These are phyloP conservation scores for Tylopilus vinaceipallidus DNA, from an alignment of 768 basidiomycete species.

Conservation along the genomic window DNA sequence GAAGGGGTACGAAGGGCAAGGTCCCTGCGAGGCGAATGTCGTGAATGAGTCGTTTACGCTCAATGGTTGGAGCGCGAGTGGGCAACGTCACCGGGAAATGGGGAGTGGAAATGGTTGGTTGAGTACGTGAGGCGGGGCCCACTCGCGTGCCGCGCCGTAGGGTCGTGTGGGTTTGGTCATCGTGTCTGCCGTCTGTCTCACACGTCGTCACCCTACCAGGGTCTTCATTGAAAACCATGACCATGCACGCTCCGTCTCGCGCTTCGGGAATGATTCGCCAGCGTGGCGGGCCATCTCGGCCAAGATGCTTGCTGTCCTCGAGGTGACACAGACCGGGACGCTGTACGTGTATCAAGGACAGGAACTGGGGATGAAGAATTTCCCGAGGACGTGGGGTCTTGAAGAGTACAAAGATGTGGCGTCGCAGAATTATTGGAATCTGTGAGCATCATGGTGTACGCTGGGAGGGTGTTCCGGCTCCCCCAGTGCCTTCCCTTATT, in stretches of 20 bases:
- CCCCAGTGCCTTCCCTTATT: no score
- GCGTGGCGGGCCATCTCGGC: conserved; percentile 57
- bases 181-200: conserved; percentile 14
- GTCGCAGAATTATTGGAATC: conserved; percentile 55
- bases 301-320: conserved; percentile 62
- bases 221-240: conserved; percentile 73
- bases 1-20: conserved; percentile 3
- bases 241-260: conserved; percentile 59
- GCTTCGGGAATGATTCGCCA: conserved; percentile 60
- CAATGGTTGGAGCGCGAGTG: not conserved
- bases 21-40: conserved; percentile 20
- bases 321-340: conserved; percentile 63
- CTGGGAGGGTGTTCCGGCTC: not conserved
- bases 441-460: conserved; percentile 38
- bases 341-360: conserved; percentile 75
- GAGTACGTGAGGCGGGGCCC: no score
- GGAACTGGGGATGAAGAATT: conserved; percentile 67
- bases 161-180: conserved; percentile 11
- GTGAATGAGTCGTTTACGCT: conserved; percentile 12
- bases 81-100: conserved; percentile 2
- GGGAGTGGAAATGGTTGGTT: no score
- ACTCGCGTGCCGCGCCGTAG: conserved; percentile 3
- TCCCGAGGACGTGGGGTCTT: conserved; percentile 60
- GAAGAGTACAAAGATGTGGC: conserved; percentile 75
- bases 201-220: conserved; percentile 29